Evolutionary conservation across 2,329 filamentous ascomycete species (phyloP), one percentile per base, ranked within the genome.

Genomic region (Chalaropsis ovoidea): DNA sequence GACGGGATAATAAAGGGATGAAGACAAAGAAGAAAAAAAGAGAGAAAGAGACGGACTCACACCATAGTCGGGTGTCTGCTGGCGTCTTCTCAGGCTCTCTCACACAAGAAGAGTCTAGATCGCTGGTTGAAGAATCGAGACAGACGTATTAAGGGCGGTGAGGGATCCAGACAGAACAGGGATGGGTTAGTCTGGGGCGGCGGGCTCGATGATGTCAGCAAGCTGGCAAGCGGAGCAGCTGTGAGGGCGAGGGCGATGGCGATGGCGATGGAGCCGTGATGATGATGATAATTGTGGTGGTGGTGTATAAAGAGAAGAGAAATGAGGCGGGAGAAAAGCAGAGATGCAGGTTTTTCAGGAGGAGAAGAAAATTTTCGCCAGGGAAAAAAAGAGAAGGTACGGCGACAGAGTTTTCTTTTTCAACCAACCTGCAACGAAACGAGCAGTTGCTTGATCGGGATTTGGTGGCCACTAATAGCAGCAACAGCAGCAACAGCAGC

Each of bases 331-430:
- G 42, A 39, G 19, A 31, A 41, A 60, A 19, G 35, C 4, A 6
- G 8, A 6, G 35, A 10, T 35, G 31, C 31, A 39, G 35, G 1
- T 6, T 39, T 39, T 39, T 10, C 35, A 39, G 5, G 8, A 10
- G 22, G 41, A 62, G 3, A 19, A 17, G 42, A 43, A 62, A 22
- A 39, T 35, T 31, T 35, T 43, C n/a, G 19, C 19, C 60, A 17
- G 22, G 24, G 8, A 19, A 7, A 47, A 31, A 47, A 62, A 35
- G 39, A 31, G 22, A 45, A 43, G 22, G 41, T 17, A 22, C 22
- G 61, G 17, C 27, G n/a, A 61, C 39, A 62, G 52, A 58, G 15
- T n/a, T 58, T 56, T 58, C 31, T 5, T n/a, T 58, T 56, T 58
- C 31, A 11, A 10, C 47, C 19, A 52, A 52, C 19, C 47, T 22